A percentile compares a stretch with the other conserved stretches of the same genome.
These are phyloP conservation scores for Candida sp. DNA, from an alignment of 1,139 yeast species.

Conservation along the genomic window DNA sequence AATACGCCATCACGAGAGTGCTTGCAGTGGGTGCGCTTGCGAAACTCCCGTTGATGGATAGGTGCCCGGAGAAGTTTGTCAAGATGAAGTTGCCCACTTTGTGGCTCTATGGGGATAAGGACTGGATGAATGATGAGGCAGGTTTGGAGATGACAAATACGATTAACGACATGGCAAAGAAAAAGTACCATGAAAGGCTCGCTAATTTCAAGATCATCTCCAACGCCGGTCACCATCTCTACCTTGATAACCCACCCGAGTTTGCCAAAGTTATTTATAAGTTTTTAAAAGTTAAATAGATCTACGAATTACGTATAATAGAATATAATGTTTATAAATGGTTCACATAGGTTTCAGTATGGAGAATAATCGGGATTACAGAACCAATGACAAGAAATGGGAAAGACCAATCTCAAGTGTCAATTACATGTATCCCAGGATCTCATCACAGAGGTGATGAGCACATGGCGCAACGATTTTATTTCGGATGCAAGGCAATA, in stretches of 20 bases:
- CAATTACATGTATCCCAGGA: too few relatives aligned
- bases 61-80: slow-evolving; percentile 42
- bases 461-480: too few relatives aligned
- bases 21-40: slow-evolving; percentile 46
- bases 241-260: slow-evolving; percentile 66
- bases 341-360: too few relatives aligned
- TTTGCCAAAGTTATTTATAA: slow-evolving; percentile 40
- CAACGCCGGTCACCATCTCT: slow-evolving; percentile 79
- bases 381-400: too few relatives aligned
- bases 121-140: slow-evolving; percentile 54
- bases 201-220: slow-evolving; percentile 48
- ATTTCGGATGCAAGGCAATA: too few relatives aligned
- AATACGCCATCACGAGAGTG: slow-evolving; percentile 47
- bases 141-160: slow-evolving; percentile 45
- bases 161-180: slow-evolving; percentile 35
- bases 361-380: too few relatives aligned
- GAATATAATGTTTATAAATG: neutral
- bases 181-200: slow-evolving; percentile 17
- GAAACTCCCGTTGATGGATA: slow-evolving; percentile 45
- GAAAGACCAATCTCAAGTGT: too few relatives aligned
- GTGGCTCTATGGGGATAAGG: slow-evolving; percentile 51
- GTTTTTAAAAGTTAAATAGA: slow-evolving; percentile 24
- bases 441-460: too few relatives aligned
- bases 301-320: too few relatives aligned
- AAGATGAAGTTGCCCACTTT: slow-evolving; percentile 45